Percentiles rank a stretch among this genome's conserved stretches.
phyloP scores from a whole-genome alignment of 2,329 filamentous ascomycete genomes.

The Thielaviopsis euricoi region DNA sequence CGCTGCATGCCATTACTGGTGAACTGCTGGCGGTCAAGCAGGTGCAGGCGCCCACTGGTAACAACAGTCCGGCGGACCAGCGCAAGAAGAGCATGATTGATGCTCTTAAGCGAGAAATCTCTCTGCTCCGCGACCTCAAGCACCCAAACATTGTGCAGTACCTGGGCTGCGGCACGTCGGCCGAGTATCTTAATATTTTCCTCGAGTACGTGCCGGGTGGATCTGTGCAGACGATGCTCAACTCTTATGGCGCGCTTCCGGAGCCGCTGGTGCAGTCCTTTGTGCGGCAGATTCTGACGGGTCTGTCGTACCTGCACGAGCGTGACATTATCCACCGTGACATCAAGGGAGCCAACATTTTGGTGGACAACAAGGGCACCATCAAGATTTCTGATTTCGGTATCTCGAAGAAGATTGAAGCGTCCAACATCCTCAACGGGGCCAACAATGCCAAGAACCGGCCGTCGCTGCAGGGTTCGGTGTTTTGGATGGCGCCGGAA shows the following conservation, averaged over 20 bases:
- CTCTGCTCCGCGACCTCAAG: slow-evolving; percentile 78
- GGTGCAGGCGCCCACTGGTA: slow-evolving; percentile 72
- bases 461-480: slow-evolving; percentile 81
- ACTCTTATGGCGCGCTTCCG: slow-evolving; percentile 88
- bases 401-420: slow-evolving; percentile 94
- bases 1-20: slow-evolving; percentile 86
- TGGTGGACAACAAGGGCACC: slow-evolving; percentile 96
- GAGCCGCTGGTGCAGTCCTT: slow-evolving; percentile 93
- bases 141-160: slow-evolving; percentile 98
- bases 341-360: slow-evolving; percentile 97
- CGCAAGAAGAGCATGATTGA: slow-evolving; percentile 98
- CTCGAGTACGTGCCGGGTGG: slow-evolving; percentile 96
- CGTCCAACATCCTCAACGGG: slow-evolving; percentile 62
- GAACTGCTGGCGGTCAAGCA: slow-evolving; percentile 98
- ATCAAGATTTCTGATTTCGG: slow-evolving; percentile 99
- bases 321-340: slow-evolving; percentile 95
- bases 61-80: slow-evolving; percentile 65
- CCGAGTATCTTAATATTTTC: slow-evolving; percentile 95
- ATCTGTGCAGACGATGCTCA: slow-evolving; percentile 95
- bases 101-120: slow-evolving; percentile 91
- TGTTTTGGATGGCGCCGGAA: slow-evolving; percentile 99
- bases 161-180: slow-evolving; percentile 81
- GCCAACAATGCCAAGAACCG: slow-evolving; percentile 51
- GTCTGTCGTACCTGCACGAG: slow-evolving; percentile 83
- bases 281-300: slow-evolving; percentile 84